A percentile compares a stretch with the other conserved stretches of the same genome.
Evolutionary conservation across 139 green algal genomes (phyloP).

Genomic region (Ulvella scutata): DNA sequence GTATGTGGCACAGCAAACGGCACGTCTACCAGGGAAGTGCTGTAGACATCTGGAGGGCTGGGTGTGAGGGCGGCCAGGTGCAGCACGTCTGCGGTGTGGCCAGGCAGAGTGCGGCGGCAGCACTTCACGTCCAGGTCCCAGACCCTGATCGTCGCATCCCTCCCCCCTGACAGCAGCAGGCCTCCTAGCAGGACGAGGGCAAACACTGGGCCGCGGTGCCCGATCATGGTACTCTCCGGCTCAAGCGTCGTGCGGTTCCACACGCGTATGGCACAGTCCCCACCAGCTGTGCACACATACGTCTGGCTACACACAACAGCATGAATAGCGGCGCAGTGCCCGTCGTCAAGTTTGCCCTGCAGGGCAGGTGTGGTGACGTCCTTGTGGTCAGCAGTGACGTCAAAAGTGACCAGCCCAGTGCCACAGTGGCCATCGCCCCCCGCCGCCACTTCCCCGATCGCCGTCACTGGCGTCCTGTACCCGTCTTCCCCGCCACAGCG

Average conservation of each 20-base stretch:
- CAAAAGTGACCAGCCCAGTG: background rate
- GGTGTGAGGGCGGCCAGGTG: constrained; percentile 25
- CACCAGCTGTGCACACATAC: constrained; percentile 23
- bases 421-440: background rate
- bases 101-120: constrained; percentile 62
- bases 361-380: background rate
- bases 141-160: constrained; percentile 79
- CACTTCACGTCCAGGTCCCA: constrained; percentile 73
- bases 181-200: constrained; percentile 41
- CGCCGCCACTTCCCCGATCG: background rate
- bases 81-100: constrained; percentile 71
- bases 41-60: background rate
- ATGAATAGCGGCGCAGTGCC: constrained; percentile 42
- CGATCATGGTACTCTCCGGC: constrained; percentile 42
- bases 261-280: constrained; percentile 51
- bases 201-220: constrained; percentile 71
- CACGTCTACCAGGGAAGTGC: background rate
- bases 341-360: constrained; percentile 5
- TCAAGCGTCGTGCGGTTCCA: constrained; percentile 37
- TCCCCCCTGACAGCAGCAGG: constrained; percentile 54
- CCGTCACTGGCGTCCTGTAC: background rate
- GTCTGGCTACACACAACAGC: constrained; percentile 31
- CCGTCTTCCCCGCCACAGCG: background rate
- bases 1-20: background rate
- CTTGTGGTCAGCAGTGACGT: background rate